Evolutionary conservation across 768 basidiomycete species (phyloP), one percentile per base, ranked within the genome.

Genomic region (Brasilioporus rufonigricans): DNA sequence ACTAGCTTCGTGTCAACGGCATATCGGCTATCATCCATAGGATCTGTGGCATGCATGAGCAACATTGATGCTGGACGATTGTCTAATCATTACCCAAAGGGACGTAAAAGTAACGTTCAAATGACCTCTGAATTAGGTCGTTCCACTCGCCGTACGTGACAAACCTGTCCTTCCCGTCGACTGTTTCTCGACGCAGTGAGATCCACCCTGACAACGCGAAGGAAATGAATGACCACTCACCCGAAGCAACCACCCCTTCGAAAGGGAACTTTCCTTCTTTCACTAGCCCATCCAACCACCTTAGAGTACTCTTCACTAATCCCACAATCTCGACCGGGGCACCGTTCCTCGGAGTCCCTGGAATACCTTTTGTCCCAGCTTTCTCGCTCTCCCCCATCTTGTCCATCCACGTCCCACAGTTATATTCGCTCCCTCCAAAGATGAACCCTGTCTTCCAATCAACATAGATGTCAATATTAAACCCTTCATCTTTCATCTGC

Each of bases 371-470:
- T 50, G 89, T 98, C 1, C 93, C 92, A 5, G 97, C 96, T 62
- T 85, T 91, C 55, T 76, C 77, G 3, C 91, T 93, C 67, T 96
- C 93, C 41, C 97, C 97, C 93, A 95, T 95, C 80, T 96, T 96
- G 76, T 96, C 93, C 93, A 93, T 93, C 93, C 93, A 96, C 1
- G 93, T 95, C 12, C 93, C 93, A 67, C 93, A 95, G 63, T 96
- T 96, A 64, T 80, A 72, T 52, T 74, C 73, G 69, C 85, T 98
- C 9, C 97, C 97, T 26, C 97, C 97, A 55, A 84, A 77, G 61
- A 96, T 83, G 56, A 98, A 70, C 2, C 97, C 97, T 1, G 92
- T 98, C 61, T 80, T 77, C 97, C 97, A 99, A 70, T 99, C 94
- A n/a, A 98, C 94, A 24, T 83, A 73, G 59, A 98, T 89, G 64